Conservation (phyloP, 164 flowering plant genomes). For the Sedum album region DNA sequence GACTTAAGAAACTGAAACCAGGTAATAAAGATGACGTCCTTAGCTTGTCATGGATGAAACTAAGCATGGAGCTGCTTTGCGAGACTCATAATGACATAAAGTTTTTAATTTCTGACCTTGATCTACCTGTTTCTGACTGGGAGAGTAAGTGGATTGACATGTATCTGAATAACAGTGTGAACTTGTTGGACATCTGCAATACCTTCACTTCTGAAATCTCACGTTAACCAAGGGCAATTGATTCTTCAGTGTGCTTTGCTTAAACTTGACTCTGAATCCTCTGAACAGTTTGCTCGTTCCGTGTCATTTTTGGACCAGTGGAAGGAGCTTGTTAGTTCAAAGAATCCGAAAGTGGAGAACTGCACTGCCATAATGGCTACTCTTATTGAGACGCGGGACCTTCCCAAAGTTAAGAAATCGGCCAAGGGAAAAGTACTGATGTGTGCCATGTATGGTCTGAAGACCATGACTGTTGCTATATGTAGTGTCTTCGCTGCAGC, state of each 20-base stretch:
- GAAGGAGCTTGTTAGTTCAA: slow-evolving; percentile 46
- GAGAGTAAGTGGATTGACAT: slow-evolving; percentile 89
- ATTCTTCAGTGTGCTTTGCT: slow-evolving; percentile 55
- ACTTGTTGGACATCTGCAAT: slow-evolving; percentile 75
- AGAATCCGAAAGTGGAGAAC: slow-evolving; percentile 46
- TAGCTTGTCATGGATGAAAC: background rate
- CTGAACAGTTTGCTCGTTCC: slow-evolving; percentile 33
- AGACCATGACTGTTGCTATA: slow-evolving; percentile 51
- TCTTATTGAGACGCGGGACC: slow-evolving; percentile 36
- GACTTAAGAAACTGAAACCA: slow-evolving; percentile 47
- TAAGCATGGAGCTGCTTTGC: slow-evolving; percentile 54
- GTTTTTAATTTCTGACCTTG: slow-evolving; percentile 53
- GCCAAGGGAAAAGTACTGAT: slow-evolving; percentile 76
- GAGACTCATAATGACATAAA: slow-evolving; percentile 67
- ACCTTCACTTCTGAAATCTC: slow-evolving; percentile 75
- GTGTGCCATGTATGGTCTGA: slow-evolving; percentile 86
- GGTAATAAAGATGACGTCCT: slow-evolving; percentile 36
- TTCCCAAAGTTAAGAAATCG: slow-evolving; percentile 69
- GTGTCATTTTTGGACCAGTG: slow-evolving; percentile 56
- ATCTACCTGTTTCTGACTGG: slow-evolving; percentile 81
- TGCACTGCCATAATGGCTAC: slow-evolving; percentile 28
- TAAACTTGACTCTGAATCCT: slow-evolving; percentile 28
- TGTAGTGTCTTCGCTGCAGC: slow-evolving; percentile 60
- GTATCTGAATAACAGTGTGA: slow-evolving; percentile 72
- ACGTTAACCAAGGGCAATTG: slow-evolving; percentile 69